Percentiles rank a stretch among this genome's conserved stretches.
Conservation (phyloP, 1,139 yeast genomes). For the Lodderomyces parapsilosis region DNA sequence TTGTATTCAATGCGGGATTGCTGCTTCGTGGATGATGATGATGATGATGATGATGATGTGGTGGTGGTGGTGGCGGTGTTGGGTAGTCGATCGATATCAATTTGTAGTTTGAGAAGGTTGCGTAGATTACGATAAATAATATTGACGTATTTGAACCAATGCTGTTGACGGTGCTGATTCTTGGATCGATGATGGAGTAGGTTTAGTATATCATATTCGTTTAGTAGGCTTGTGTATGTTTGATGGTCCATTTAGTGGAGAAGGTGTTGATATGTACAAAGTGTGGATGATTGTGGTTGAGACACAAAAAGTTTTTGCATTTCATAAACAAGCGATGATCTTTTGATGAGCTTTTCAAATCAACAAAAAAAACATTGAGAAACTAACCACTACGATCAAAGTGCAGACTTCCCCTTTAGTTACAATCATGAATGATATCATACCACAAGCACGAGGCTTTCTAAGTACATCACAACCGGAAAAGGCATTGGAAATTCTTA, state of each 20-base stretch:
- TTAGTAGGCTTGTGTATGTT: slow-evolving; percentile 14
- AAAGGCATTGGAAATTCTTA: slow-evolving; percentile 36
- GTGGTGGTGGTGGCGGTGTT: slow-evolving; percentile 2
- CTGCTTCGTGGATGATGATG: no score
- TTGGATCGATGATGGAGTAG: slow-evolving; percentile 66
- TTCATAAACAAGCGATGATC: background rate
- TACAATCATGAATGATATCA: slow-evolving; percentile 13
- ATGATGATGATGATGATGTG: no score
- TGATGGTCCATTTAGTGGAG: slow-evolving; percentile 11
- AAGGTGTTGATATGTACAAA: background rate
- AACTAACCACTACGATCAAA: no score
- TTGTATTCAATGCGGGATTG: slow-evolving; percentile 12
- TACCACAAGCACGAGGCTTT: slow-evolving; percentile 29
- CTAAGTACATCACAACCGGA: slow-evolving; percentile 41
- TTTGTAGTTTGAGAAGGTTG: slow-evolving; percentile 28
- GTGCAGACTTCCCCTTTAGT: background rate
- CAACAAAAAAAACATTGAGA: background rate
- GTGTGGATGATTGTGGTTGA: background rate
- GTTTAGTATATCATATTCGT: slow-evolving; percentile 59
- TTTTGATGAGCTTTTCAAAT: background rate
- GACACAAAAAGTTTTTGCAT: background rate
- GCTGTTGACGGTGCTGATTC: slow-evolving; percentile 72
- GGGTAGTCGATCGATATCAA: slow-evolving; percentile 19
- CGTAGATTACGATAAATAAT: slow-evolving; percentile 60
- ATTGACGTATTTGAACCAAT: slow-evolving; percentile 75